Conservation (phyloP, 768 basidiomycete genomes). For the Podaxis pistillaris region DNA sequence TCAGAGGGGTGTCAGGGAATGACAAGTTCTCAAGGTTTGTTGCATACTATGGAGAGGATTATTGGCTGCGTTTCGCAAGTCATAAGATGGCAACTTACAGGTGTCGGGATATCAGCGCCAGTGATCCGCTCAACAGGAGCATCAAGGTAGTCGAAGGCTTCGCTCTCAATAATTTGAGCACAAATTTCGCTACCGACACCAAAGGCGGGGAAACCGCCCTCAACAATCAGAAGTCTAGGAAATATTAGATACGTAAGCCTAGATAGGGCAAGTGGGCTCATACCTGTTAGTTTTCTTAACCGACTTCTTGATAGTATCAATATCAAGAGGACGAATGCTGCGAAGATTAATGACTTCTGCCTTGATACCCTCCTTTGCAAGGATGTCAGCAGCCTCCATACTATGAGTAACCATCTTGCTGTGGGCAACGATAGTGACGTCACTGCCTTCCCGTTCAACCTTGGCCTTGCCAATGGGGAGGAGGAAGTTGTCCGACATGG, state of each 20-base stretch:
- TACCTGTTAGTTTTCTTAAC: constrained; percentile 99
- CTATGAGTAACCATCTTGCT: constrained; percentile 97
- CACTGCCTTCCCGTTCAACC: constrained; percentile 88
- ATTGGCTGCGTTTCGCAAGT: constrained; percentile 1
- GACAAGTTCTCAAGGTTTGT: constrained; percentile 83
- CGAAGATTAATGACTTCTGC: constrained; percentile 98
- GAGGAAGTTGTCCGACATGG: constrained; percentile 93
- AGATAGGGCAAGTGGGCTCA: constrained; percentile 19
- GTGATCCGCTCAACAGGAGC: constrained; percentile 97
- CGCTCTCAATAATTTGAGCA: constrained; percentile 95
- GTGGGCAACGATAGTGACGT: constrained; percentile 96
- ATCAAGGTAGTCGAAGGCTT: constrained; percentile 98
- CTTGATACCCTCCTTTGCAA: constrained; percentile 96
- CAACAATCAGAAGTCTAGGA: constrained; percentile 82
- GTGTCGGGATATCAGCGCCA: constrained; percentile 96
- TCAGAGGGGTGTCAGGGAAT: constrained; percentile 91
- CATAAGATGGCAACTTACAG: constrained; percentile 37
- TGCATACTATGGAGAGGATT: constrained; percentile 63
- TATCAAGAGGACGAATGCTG: constrained; percentile 94
- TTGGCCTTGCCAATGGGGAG: constrained; percentile 98
- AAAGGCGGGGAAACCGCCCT: constrained; percentile 98
- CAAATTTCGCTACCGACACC: constrained; percentile 99
- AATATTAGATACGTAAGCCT: constrained; percentile 8
- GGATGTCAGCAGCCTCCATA: constrained; percentile 88
- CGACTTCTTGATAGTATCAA: constrained; percentile 93